Conservation (phyloP, 2,329 filamentous ascomycete genomes). For the Ophiostoma sp. region DNA sequence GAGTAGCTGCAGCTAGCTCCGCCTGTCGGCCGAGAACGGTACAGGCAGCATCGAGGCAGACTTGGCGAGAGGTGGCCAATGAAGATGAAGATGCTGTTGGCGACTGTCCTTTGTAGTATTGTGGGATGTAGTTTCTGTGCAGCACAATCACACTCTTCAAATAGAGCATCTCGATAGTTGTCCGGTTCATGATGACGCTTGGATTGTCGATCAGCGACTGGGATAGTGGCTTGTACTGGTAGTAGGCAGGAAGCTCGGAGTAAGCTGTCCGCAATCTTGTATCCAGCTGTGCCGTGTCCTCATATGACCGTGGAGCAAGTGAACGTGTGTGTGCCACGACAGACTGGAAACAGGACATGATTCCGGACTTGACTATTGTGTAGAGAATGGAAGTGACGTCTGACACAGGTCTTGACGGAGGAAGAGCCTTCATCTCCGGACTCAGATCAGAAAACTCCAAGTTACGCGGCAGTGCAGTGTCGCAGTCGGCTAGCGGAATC, state of each 20-base stretch:
- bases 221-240: slow-evolving; percentile 33
- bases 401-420: slow-evolving; percentile 32
- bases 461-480: slow-evolving; percentile 43
- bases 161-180: slow-evolving; percentile 37
- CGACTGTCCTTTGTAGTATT: neutral
- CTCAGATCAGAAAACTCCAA: slow-evolving; percentile 43
- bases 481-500: slow-evolving; percentile 35
- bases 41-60: slow-evolving; percentile 35
- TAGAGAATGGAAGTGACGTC: slow-evolving; percentile 32
- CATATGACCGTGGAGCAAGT: neutral
- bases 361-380: slow-evolving; percentile 35
- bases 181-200: slow-evolving; percentile 34
- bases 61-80: neutral
- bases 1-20: slow-evolving; percentile 37
- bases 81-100: too few species aligned
- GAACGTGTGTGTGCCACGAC: slow-evolving; percentile 16
- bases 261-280: slow-evolving; percentile 28
- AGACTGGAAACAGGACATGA: slow-evolving; percentile 30
- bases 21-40: slow-evolving; percentile 35
- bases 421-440: slow-evolving; percentile 35
- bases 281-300: neutral
- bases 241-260: slow-evolving; percentile 30
- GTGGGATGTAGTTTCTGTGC: slow-evolving; percentile 35
- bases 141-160: slow-evolving; percentile 39
- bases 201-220: slow-evolving; percentile 36